A percentile compares a stretch with the other conserved stretches of the same genome.
Evolutionary conservation across 106 monocot species (phyloP).

Genomic region (Iris macrosiphon): DNA sequence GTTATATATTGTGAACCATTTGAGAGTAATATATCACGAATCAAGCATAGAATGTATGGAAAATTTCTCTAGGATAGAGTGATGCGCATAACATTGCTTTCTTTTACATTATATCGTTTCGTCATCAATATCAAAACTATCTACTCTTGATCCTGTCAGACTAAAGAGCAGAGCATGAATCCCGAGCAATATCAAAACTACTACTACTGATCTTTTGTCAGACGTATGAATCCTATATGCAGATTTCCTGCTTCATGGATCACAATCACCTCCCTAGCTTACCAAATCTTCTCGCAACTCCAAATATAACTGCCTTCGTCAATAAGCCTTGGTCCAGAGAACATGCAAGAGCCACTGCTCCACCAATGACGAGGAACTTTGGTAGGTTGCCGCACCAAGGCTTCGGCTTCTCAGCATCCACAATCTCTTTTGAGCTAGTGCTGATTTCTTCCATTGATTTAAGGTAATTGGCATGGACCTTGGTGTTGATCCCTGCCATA

Average conservation of each 20-base stretch:
- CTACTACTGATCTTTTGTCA: neutral
- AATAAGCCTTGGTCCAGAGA: slow-evolving; percentile 68
- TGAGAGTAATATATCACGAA: too few species aligned
- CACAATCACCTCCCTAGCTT: slow-evolving; percentile 36
- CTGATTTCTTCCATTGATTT: slow-evolving; percentile 21
- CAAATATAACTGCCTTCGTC: slow-evolving; percentile 86
- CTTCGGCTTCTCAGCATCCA: slow-evolving; percentile 32
- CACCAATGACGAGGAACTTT: slow-evolving; percentile 59
- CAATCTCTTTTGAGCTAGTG: slow-evolving; percentile 21
- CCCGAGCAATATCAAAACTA: too few species aligned
- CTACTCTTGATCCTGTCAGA: too few species aligned
- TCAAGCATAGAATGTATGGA: too few species aligned
- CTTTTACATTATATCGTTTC: too few species aligned
- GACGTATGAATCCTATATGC: neutral
- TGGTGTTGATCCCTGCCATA: slow-evolving; percentile 47
- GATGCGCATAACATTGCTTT: too few species aligned
- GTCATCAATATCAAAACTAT: too few species aligned
- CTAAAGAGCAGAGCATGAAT: too few species aligned
- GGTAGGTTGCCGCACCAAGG: slow-evolving; percentile 25
- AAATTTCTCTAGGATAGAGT: too few species aligned
- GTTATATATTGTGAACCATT: too few species aligned
- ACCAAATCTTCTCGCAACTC: slow-evolving; percentile 76
- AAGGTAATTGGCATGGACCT: slow-evolving; percentile 23
- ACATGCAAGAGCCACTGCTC: slow-evolving; percentile 71
- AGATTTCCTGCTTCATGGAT: neutral